Percentiles rank a stretch among this genome's conserved stretches.
phyloP scores from a whole-genome alignment of 2,329 filamentous ascomycete genomes.

The Parastagonospora nodorum region DNA sequence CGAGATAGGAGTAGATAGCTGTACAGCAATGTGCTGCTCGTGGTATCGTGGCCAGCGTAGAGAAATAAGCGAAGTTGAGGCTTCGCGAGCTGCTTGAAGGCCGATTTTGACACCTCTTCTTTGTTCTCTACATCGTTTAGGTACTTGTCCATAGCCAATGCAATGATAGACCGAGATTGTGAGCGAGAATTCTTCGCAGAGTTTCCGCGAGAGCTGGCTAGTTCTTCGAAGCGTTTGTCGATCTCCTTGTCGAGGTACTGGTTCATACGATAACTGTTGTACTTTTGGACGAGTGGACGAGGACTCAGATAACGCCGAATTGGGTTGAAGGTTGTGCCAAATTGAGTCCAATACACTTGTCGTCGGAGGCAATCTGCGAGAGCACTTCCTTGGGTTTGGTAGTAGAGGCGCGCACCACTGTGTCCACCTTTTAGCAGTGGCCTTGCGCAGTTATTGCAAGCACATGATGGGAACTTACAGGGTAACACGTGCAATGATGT shows the following conservation, averaged over 20 bases:
- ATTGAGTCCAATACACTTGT: too few relatives aligned
- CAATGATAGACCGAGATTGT: too few relatives aligned
- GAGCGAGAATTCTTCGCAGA: neutral
- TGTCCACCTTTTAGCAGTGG: too few relatives aligned
- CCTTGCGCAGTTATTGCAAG: too few relatives aligned
- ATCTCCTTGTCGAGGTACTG: constrained; percentile 16
- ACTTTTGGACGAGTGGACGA: constrained; percentile 7
- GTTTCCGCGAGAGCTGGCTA: neutral
- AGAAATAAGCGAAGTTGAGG: constrained; percentile 37
- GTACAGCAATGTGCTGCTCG: constrained; percentile 34
- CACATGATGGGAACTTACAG: too few relatives aligned
- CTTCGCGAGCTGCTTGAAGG: constrained; percentile 12
- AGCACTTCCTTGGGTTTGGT: too few relatives aligned
- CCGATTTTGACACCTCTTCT: constrained; percentile 7
- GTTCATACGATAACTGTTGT: constrained; percentile 15
- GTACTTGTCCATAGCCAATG: constrained; percentile 8
- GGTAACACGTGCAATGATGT: too few relatives aligned
- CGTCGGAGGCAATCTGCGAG: too few relatives aligned
- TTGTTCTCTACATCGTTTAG: constrained; percentile 1
- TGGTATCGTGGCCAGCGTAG: constrained; percentile 40
- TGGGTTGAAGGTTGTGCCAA: too few relatives aligned
- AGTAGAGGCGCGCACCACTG: too few relatives aligned
- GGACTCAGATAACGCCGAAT: too few relatives aligned
- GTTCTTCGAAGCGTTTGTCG: constrained; percentile 18
- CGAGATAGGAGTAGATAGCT: constrained; percentile 23